Evolutionary conservation across 2,329 filamentous ascomycete species (phyloP).

Genomic region (Coniochaeta hoffmannii): DNA sequence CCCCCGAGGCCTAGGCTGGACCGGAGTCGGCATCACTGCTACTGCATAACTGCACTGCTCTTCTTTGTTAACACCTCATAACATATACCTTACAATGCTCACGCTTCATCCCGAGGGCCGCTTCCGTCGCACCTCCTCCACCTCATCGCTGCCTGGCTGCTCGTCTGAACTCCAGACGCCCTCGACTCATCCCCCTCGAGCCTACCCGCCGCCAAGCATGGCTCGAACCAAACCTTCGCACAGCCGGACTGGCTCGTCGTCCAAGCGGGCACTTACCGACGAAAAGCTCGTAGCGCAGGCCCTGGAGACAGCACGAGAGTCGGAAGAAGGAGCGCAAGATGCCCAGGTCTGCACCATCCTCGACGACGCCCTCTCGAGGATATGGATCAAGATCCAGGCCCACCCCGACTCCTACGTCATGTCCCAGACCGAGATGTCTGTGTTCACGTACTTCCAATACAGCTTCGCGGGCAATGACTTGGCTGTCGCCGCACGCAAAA

Average conservation of each 20-base stretch:
- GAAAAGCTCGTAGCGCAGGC: conserved; percentile 52
- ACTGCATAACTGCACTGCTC: background rate
- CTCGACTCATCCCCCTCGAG: background rate
- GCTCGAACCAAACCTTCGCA: background rate
- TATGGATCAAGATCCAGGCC: conserved; percentile 61
- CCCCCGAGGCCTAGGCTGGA: background rate
- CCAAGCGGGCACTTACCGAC: background rate
- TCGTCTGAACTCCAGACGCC: background rate
- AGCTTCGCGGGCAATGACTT: conserved; percentile 49
- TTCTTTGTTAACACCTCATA: background rate
- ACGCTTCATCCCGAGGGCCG: background rate
- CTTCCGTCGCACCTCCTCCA: background rate
- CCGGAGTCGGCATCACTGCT: background rate
- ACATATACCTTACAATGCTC: background rate
- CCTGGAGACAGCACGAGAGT: conserved; percentile 69
- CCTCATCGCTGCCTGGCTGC: background rate
- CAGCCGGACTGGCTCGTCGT: background rate
- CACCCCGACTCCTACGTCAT: conserved; percentile 66
- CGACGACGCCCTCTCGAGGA: conserved; percentile 51
- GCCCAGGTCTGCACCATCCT: conserved; percentile 56
- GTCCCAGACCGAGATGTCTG: conserved; percentile 68
- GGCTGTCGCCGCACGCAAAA: conserved; percentile 38
- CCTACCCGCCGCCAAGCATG: background rate
- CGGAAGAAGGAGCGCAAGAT: conserved; percentile 57
- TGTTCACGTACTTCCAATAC: conserved; percentile 78